Evolutionary conservation across 192 early-diverging fungal species (phyloP), one percentile per base, ranked within the genome.

Genomic region (Endogone sp.): DNA sequence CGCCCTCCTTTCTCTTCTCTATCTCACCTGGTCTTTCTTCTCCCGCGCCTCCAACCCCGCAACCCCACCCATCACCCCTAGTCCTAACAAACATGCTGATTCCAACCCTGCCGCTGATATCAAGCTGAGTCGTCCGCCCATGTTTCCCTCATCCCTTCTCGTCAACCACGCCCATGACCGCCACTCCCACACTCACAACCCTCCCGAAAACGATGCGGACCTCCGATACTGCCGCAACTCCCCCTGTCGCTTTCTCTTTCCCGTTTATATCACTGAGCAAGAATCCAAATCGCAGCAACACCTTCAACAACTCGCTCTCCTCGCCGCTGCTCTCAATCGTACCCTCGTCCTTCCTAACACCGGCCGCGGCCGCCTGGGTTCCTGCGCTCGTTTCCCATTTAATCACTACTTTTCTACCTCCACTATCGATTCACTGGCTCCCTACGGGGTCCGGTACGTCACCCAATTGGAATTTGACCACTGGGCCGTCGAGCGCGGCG

Each of bases 231-330:
- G 68, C 49, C 58, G 68, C 22, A 21, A 3, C 4, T 26, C 61
- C 0, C 22, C 24, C 16, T 70, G 68, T 55, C 32, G 62, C 32
- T 70, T 63, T 44, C 49, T 70, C 24, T 62, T 70, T 44, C 61
- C 68, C 22, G 3, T n/a, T 4, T 70, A 6, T 49, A 13, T 64
- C 3, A 2, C 0, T 3, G 68, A 70, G 55, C 68, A 70, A 63
- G 68, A 70, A 62, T 64, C 68, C 2, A 70, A 63, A 62, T 56
- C 68, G 24, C 60, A 63, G 24, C 23, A 31, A 13, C 68, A 70
- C 29, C 2, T 64, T 44, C n/a, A 61, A 29, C 29, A 31, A 2
- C 28, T 70, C n/a, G 26, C 37, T n/a, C 26, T 26, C 30, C 61
- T 70, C 29, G 68, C 68, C 21, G 29, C 27, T 29, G 6, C 13